Evolutionary conservation across 805 yeast species (phyloP).

Genomic region (Saccharomycopsis fibuligera): DNA sequence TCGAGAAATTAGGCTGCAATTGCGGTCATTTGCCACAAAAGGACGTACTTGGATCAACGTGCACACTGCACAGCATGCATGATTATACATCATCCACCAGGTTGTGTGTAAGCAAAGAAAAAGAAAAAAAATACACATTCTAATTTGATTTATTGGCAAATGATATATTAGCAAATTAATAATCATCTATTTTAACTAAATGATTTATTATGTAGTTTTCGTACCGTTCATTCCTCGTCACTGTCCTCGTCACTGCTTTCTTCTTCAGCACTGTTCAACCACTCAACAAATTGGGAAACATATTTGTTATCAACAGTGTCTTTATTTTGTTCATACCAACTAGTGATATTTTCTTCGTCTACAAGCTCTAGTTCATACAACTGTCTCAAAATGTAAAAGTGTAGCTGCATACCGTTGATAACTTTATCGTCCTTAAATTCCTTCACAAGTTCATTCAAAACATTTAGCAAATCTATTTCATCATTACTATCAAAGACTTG

Average conservation of each 20-base stretch:
- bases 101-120: too few relatives aligned
- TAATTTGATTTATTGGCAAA: too few relatives aligned
- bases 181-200: too few relatives aligned
- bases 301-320: slow-evolving; percentile 44
- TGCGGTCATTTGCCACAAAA: too few relatives aligned
- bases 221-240: too few relatives aligned
- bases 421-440: slow-evolving; percentile 26
- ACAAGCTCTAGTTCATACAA: slow-evolving; percentile 78
- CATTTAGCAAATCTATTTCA: slow-evolving; percentile 60
- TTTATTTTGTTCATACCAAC: slow-evolving; percentile 58
- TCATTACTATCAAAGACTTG: slow-evolving; percentile 81
- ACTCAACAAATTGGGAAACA: slow-evolving; percentile 71
- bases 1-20: too few relatives aligned
- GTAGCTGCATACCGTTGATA: slow-evolving; percentile 35
- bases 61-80: too few relatives aligned
- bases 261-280: slow-evolving; percentile 79
- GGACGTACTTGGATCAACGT: too few relatives aligned
- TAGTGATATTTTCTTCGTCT: slow-evolving; percentile 71
- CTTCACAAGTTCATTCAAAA: slow-evolving; percentile 32
- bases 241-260: slow-evolving; percentile 42
- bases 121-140: too few relatives aligned
- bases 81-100: too few relatives aligned
- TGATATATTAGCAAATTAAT: too few relatives aligned
- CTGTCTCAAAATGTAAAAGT: slow-evolving; percentile 45
- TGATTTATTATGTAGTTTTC: too few relatives aligned